Base-by-base conservation (phyloP, 768 basidiomycete genomes). In the Panus rudis region DNA sequence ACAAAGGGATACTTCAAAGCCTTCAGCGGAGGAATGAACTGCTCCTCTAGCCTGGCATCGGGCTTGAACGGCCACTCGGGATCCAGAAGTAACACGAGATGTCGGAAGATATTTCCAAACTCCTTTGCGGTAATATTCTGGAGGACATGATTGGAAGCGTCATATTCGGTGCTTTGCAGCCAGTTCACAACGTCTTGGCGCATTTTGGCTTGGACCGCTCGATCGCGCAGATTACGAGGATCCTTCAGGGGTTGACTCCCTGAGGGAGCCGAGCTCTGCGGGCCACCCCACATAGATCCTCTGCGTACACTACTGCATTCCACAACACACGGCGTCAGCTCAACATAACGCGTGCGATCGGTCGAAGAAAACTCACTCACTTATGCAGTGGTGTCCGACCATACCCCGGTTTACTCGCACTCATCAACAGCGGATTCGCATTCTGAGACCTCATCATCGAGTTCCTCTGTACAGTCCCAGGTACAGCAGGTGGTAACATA, bases 101-200 rank as follows among this genome's bases (percentile, higher is more conserved):
- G 82, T 42, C 86, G 78, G 58, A 96, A 92, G 31, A 97, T 85
- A 1, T 74, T 67, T 22, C 88, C 79, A 56, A 89, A 97, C 49
- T 93, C 91, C 51, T 89, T 88, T 14, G 79, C 81, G 3, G 89
- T 87, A 35, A 93, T 90, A 37, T 80, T 85, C 35, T 73, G 67
- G 3, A 96, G 67, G 2, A 79, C 79, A 43, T 80, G 73, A 59
- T 79, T 73, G 3, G 76, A 69, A 21, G 91, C 78, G 12, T 84
- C 81, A 47, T 78, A 83, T 5, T 76, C 78, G n/a, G 71, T 70
- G 22, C 63, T 61, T 52, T 78, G 74, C 16, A 94, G 70, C 67
- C 81, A 94, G 21, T 66, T 68, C 37, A 73, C 64, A 50, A 94
- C 80, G n/a, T 88, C 80, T 57, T 86, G 77, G 34, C 82, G 72